Base-by-base conservation (phyloP, 306 rosid species). In the Vachellia pachyceras region DNA sequence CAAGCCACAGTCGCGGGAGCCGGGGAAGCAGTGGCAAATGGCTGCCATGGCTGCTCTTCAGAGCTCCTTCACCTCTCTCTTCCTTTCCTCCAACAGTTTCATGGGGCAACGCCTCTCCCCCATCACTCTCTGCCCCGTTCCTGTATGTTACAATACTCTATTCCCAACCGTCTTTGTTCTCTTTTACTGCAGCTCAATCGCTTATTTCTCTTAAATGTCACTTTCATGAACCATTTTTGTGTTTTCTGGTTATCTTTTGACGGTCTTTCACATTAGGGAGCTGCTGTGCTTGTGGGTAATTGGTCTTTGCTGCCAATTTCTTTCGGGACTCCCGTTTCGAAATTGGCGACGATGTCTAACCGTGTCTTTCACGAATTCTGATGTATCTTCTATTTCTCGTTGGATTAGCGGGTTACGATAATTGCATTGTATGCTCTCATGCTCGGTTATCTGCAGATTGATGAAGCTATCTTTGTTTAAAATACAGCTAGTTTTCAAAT, bases 41-140 rank as follows among this genome's bases (percentile, higher is more conserved):
- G 97, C 94, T 83, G 92, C 98, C 89, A 91, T 93, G 97, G 96
- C 91, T 83, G 88, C 94, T 79, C 94, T 94, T 73, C 98, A 92
- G 81, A 85, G 86, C 88, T 89, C 98, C 55, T 83, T 94, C 87
- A 80, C 89, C 69, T 88, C 94, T 15, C 92, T 94, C 25, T 94
- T 94, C 11, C 87, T 94, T 67, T 88, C 94, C 40, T 89, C 94
- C 33, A 91, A 89, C 87, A 87, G 96, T 39, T 95, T 95, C 90
- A 81, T 93, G 25, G 99, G 99, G 3, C 98, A 93, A 22, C 90
- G 89, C 52, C 89, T 93, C 82, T 63, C 94, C 7, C 87, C 90
- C 58, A 49, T 87, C 44, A 77, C 94, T 68, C 77, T 86, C 83
- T 83, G 12, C 50, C 71, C 91, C 36, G n/a, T 79, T 17, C 93